Evolutionary conservation across 2,329 filamentous ascomycete genomes (phyloP).

Genomic region (Fusarium falciforme): DNA sequence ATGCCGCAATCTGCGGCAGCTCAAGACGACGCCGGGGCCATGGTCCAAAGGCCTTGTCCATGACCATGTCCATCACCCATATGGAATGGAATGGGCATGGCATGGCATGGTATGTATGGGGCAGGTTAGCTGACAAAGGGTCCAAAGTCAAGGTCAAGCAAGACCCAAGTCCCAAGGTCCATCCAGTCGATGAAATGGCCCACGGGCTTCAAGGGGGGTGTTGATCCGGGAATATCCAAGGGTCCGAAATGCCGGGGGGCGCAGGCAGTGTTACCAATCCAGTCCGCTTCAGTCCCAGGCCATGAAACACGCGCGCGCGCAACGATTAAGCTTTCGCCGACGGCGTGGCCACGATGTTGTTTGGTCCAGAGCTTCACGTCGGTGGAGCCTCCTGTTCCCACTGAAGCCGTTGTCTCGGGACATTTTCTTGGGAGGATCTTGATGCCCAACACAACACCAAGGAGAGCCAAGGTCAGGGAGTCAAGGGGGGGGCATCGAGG

Average conservation of each 20-base stretch:
- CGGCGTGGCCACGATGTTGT: slow-evolving; percentile 4
- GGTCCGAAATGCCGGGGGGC: not conserved
- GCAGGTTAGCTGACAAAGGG: not conserved
- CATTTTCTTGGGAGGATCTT: slow-evolving; percentile 21
- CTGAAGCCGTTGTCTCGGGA: slow-evolving; percentile 22
- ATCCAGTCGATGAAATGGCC: not conserved
- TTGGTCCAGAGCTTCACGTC: not conserved
- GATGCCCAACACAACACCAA: slow-evolving; percentile 22
- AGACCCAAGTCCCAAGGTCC: not conserved
- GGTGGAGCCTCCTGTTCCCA: slow-evolving; percentile 9
- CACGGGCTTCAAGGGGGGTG: not conserved
- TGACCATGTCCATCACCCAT: not conserved
- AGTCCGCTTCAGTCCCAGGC: not conserved
- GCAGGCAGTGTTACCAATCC: not conserved
- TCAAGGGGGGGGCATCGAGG: not conserved
- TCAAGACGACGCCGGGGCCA: slow-evolving; percentile 7
- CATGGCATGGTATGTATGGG: not conserved
- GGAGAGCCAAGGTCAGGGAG: not conserved
- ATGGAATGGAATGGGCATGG: not conserved
- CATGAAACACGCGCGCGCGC: slow-evolving; percentile 3
- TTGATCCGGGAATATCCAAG: slow-evolving; percentile 2
- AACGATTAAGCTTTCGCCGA: slow-evolving; percentile 33
- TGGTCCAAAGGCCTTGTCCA: not conserved
- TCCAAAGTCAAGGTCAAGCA: not conserved
- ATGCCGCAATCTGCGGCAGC: slow-evolving; percentile 12